phyloP scores from a whole-genome alignment of 2,329 filamentous ascomycete genomes.

The Macrophomina phaseolina region DNA sequence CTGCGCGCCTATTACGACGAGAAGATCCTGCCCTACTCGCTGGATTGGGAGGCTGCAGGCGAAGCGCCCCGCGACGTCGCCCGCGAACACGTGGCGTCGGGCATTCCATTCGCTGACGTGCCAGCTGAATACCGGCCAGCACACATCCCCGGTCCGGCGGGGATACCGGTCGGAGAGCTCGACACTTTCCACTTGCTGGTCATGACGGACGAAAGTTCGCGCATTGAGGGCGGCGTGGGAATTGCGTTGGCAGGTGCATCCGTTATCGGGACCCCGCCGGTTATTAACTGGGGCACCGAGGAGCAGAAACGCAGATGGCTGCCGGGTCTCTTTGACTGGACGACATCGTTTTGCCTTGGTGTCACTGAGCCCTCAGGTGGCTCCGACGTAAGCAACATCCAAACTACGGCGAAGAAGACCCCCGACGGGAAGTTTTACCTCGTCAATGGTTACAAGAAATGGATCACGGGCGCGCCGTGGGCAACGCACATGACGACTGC shows the following conservation, averaged over 20 bases:
- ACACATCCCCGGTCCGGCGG: conserved; percentile 44
- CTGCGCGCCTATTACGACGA: conserved; percentile 66
- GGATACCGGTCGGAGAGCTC: conserved; percentile 43
- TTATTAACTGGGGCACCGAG: conserved; percentile 66
- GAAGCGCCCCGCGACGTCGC: conserved; percentile 55
- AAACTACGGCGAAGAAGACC: conserved; percentile 72
- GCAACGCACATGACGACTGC: conserved; percentile 68
- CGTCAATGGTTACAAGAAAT: conserved; percentile 72
- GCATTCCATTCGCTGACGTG: conserved; percentile 52
- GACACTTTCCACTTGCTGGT: conserved; percentile 55
- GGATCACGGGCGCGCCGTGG: conserved; percentile 69
- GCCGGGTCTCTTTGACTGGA: conserved; percentile 63
- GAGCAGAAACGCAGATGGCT: conserved; percentile 66
- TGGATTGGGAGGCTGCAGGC: conserved; percentile 66
- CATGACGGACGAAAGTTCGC: conserved; percentile 60
- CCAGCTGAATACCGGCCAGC: conserved; percentile 51
- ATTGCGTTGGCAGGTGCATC: conserved; percentile 65
- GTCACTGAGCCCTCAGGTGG: conserved; percentile 68
- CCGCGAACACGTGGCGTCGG: conserved; percentile 47
- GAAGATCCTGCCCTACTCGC: conserved; percentile 62
- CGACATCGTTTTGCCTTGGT: conserved; percentile 67
- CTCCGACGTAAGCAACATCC: conserved; percentile 69
- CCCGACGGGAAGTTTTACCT: conserved; percentile 73
- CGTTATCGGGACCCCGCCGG: conserved; percentile 67
- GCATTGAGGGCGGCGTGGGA: conserved; percentile 63